Conservation (phyloP, 306 rosid genomes). For the Delonix regia region DNA sequence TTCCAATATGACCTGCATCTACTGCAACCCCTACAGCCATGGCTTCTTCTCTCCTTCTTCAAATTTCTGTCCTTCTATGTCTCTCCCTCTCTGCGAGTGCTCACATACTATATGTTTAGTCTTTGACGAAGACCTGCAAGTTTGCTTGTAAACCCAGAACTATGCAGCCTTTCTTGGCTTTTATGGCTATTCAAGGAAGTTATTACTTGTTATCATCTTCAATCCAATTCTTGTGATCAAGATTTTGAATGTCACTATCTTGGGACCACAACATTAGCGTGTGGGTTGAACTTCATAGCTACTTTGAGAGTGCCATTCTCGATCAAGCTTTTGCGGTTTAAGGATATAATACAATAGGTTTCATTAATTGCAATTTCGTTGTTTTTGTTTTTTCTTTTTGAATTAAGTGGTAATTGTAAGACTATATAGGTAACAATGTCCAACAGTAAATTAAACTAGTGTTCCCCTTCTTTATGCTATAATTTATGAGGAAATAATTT, state of each 20-base stretch:
- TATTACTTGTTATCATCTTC: background rate
- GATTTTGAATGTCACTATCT: background rate
- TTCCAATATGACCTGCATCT: slow-evolving; percentile 48
- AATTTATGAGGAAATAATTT: too few species aligned
- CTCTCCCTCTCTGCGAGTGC: background rate
- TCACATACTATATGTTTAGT: background rate
- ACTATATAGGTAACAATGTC: too few species aligned
- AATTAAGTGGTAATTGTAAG: too few species aligned
- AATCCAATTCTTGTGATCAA: background rate
- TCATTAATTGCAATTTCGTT: too few species aligned
- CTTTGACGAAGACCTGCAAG: background rate
- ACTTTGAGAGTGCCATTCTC: too few species aligned
- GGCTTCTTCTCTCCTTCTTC: slow-evolving; percentile 18
- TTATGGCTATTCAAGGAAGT: background rate
- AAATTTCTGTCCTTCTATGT: background rate
- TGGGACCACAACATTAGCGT: background rate
- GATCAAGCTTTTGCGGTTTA: too few species aligned
- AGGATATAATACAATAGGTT: too few species aligned
- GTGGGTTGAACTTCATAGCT: background rate
- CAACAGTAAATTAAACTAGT: too few species aligned
- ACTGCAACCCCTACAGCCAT: slow-evolving; percentile 58
- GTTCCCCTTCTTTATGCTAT: too few species aligned
- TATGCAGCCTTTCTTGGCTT: slow-evolving; percentile 34
- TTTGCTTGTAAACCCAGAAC: background rate
- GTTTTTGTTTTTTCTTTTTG: too few species aligned